Conservation (phyloP, 75 land plant species). For the Adiantum capillusveneris region DNA sequence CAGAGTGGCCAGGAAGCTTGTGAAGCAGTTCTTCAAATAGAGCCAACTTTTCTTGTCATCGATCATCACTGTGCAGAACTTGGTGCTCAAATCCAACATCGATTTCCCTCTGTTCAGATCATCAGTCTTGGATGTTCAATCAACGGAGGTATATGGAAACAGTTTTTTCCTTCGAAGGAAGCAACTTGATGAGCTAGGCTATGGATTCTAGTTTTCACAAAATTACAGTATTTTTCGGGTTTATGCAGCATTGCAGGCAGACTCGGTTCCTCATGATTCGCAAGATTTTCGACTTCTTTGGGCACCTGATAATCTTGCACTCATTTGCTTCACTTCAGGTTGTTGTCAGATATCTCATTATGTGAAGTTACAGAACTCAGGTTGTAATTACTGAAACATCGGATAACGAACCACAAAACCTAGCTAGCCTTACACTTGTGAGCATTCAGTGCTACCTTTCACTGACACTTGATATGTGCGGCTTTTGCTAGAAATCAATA, state of each 20-base stretch:
- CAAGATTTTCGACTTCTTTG: constrained; percentile 22
- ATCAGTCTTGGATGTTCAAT: not conserved
- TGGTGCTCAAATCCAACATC: not conserved
- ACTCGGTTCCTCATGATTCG: constrained; percentile 4
- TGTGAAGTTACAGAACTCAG: too few relatives aligned
- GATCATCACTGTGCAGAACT: not conserved
- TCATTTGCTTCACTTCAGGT: constrained; percentile 99
- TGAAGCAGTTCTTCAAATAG: not conserved
- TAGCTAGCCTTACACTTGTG: too few relatives aligned
- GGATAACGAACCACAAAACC: too few relatives aligned
- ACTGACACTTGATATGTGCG: too few relatives aligned
- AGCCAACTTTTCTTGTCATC: not conserved
- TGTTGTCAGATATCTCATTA: too few relatives aligned
- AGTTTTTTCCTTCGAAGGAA: not conserved
- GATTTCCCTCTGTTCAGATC: not conserved
- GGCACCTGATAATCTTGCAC: constrained; percentile 55
- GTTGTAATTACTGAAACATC: too few relatives aligned
- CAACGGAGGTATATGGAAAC: not conserved
- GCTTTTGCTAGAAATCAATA: too few relatives aligned
- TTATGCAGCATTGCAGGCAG: constrained; percentile 6
- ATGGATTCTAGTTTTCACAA: too few relatives aligned
- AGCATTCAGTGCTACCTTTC: too few relatives aligned
- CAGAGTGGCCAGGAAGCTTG: not conserved
- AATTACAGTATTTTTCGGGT: too few relatives aligned
- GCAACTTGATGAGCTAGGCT: too few relatives aligned